phyloP scores from a whole-genome alignment of 1,284 basidiomycete genomes.

The Volvariella surrecta region DNA sequence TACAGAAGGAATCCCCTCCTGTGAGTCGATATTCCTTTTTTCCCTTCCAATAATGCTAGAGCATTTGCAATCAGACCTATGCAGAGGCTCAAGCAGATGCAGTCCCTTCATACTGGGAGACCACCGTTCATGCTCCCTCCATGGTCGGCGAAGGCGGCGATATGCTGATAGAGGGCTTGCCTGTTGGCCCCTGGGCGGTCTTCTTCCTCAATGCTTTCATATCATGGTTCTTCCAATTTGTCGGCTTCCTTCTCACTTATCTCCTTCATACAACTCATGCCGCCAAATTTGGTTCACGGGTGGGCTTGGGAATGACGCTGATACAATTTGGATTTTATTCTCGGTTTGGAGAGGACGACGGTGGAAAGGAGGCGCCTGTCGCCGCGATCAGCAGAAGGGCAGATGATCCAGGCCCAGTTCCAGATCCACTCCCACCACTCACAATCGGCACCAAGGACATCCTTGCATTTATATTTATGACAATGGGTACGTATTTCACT shows the following conservation, averaged over 20 bases:
- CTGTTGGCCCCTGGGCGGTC: slow-evolving; percentile 59
- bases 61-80: slow-evolving; percentile 56
- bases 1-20: slow-evolving; percentile 78
- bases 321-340: slow-evolving; percentile 82
- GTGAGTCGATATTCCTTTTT: slow-evolving; percentile 35
- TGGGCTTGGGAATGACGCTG: slow-evolving; percentile 90
- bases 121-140: slow-evolving; percentile 75
- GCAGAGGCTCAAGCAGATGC: slow-evolving; percentile 84
- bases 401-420: slow-evolving; percentile 7
- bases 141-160: slow-evolving; percentile 43
- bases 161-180: slow-evolving; percentile 70
- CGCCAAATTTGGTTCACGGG: slow-evolving; percentile 88
- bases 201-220: slow-evolving; percentile 80
- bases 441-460: slow-evolving; percentile 55
- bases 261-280: slow-evolving; percentile 93
- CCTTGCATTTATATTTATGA: slow-evolving; percentile 89
- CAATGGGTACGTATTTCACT: slow-evolving; percentile 45
- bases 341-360: slow-evolving; percentile 22
- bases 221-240: slow-evolving; percentile 94
- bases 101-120: slow-evolving; percentile 97
- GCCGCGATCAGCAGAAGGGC: slow-evolving; percentile 7
- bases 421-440: slow-evolving; percentile 10
- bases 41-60: slow-evolving; percentile 2
- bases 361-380: slow-evolving; percentile 8
- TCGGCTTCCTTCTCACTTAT: slow-evolving; percentile 92